phyloP scores from a whole-genome alignment of 1,139 yeast genomes.

The Saccharomyces hybrid region DNA sequence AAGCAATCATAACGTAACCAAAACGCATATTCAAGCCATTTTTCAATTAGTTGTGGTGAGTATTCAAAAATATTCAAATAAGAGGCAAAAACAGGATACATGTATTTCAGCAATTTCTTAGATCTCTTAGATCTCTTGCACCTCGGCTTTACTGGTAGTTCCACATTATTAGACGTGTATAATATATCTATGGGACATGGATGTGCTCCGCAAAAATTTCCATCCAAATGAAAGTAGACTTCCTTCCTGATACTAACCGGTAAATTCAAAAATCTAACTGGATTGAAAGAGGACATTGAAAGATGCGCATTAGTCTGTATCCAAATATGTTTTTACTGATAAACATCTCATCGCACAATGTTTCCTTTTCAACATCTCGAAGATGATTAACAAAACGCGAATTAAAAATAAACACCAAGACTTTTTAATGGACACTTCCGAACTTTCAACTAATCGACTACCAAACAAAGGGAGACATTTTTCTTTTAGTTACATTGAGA shows the following conservation, averaged over 20 bases:
- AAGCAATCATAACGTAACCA: conserved; percentile 29
- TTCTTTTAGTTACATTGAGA: background rate
- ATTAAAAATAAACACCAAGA: too few relatives aligned
- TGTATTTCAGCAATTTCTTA: conserved; percentile 6
- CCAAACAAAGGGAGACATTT: background rate
- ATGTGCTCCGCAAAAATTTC: conserved; percentile 13
- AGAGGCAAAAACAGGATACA: conserved; percentile 15
- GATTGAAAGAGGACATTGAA: conserved; percentile 7
- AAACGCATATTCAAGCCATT: conserved; percentile 23
- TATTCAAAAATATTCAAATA: conserved; percentile 25
- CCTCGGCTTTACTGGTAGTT: conserved; percentile 3
- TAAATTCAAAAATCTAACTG: conserved; percentile 16
- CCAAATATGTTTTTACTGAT: background rate
- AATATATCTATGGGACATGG: conserved; percentile 7
- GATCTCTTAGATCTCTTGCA: conserved; percentile 2
- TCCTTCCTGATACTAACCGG: conserved; percentile 24
- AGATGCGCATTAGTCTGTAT: background rate
- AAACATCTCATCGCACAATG: background rate
- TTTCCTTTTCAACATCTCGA: background rate
- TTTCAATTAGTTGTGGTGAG: conserved; percentile 15
- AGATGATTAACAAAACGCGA: background rate
- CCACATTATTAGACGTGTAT: conserved; percentile 7
- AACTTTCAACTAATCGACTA: background rate
- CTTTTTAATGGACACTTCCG: too few relatives aligned
- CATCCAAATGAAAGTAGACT: conserved; percentile 23